Evolutionary conservation across 257 asterid genomes (phyloP).

Genomic region (Solanum medicagineum): DNA sequence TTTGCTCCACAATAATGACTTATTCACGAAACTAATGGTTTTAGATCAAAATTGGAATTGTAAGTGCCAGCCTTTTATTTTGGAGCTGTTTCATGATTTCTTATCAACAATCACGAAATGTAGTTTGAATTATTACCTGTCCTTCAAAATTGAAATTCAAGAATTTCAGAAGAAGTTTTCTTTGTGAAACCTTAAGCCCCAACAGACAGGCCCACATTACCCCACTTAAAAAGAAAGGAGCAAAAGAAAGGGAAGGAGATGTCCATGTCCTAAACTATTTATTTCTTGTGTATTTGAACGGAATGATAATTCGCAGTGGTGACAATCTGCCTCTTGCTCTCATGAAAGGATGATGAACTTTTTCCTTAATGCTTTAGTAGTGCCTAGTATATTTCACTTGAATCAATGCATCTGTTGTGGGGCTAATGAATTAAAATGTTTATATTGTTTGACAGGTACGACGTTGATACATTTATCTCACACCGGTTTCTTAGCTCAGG

Average conservation of each 20-base stretch:
- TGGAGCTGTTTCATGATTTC: neutral
- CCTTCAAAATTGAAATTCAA: neutral
- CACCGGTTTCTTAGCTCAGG: slow-evolving; percentile 54
- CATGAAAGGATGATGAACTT: neutral
- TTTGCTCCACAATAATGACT: neutral
- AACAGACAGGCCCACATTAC: neutral
- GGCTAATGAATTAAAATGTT: neutral
- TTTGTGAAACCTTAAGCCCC: neutral
- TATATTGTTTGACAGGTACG: slow-evolving; percentile 53
- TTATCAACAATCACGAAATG: neutral
- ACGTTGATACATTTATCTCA: slow-evolving; percentile 54
- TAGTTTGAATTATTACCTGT: neutral
- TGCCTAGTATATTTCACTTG: neutral
- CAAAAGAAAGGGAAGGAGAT: neutral
- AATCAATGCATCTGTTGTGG: neutral
- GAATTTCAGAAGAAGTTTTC: neutral
- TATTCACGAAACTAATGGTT: neutral
- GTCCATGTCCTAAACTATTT: neutral
- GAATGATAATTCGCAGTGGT: neutral
- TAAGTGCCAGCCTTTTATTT: neutral
- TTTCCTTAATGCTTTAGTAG: neutral
- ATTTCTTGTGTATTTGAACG: neutral
- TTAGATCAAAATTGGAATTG: neutral
- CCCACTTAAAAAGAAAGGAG: neutral
- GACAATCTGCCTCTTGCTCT: neutral